Base-by-base conservation (phyloP, 192 early-diverging fungal species). In the Umbelopsis sp. region DNA sequence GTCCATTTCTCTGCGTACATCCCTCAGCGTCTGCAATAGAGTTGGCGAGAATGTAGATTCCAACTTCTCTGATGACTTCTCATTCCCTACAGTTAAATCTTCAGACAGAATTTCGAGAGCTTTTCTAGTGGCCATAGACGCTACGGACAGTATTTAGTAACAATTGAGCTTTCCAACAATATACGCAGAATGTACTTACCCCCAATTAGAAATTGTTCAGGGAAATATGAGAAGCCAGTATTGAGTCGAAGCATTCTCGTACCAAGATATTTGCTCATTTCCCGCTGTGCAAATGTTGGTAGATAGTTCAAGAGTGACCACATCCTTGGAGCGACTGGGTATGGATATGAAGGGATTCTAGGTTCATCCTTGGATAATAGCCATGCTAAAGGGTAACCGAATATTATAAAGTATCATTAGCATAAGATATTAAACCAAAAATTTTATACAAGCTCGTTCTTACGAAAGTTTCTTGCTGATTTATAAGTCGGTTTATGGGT, bases 121-220 rank as follows among this genome's bases (percentile, higher is more conserved):
- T 25, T 49, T 47, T 22, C 74, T 69, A 12, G 50, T 62, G 21
- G 74, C 74, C 62, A 76, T 12, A 31, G 66, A 66, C 9, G 74
- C 74, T 76, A 54, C n/a, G n/a, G n/a, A n/a, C n/a, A n/a, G n/a
- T 4, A 65, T 32, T 49, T 14, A 49, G 36, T 65, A 25, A 43
- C 26, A n/a, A 45, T 26, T 34, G 12, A 43, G 22, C 47, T 2
- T 36, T 24, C 20, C 26, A 69, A 34, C 16, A 16, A n/a, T 21
- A 11, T 12, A 25, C 32, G 14, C 20, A n/a, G 12, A 4, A 17
- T 38, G 16, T 9, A 31, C 34, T 47, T 69, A 84, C 83, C 80
- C 72, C 83, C 83, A 67, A 82, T 73, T 41, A 84, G 74, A 52
- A 84, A 84, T 68, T 84, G 83, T 12, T 84, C 80, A 11, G 83